phyloP scores from a whole-genome alignment of 2,329 filamentous ascomycete genomes.

The Xylariales sp. region DNA sequence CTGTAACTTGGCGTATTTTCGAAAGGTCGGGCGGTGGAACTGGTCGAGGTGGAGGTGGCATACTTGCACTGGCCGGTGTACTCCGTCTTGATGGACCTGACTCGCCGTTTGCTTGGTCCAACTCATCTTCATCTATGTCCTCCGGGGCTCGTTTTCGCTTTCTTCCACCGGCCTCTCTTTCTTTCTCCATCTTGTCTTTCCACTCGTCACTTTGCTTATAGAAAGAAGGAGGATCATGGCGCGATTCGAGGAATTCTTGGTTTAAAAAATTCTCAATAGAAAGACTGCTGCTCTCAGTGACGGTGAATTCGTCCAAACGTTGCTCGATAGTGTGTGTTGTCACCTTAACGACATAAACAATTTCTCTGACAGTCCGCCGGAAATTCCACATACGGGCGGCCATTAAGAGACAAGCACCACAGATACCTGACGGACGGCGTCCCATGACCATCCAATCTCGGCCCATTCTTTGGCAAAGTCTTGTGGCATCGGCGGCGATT shows the following conservation, averaged over 20 bases:
- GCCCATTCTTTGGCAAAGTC: constrained; percentile 92
- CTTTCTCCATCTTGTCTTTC: constrained; percentile 63
- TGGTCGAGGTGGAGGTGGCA: constrained; percentile 50
- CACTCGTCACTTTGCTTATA: constrained; percentile 73
- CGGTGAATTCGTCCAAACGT: constrained; percentile 90
- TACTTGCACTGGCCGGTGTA: constrained; percentile 43
- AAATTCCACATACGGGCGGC: constrained; percentile 99
- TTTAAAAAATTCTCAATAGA: constrained; percentile 88
- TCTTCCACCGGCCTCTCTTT: constrained; percentile 52
- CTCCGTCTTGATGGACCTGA: constrained; percentile 33
- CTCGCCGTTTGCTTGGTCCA: constrained; percentile 41
- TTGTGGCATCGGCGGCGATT: constrained; percentile 88
- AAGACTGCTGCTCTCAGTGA: constrained; percentile 84
- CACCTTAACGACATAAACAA: constrained; percentile 98
- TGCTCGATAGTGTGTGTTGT: constrained; percentile 93
- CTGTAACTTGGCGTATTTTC: constrained; percentile 46
- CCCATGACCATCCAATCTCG: constrained; percentile 98
- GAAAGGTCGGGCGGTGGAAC: constrained; percentile 48
- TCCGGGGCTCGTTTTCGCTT: constrained; percentile 59
- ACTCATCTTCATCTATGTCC: constrained; percentile 51
- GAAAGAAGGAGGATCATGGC: constrained; percentile 85
- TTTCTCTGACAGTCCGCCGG: constrained; percentile 88
- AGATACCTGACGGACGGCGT: constrained; percentile 91
- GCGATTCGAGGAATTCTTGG: constrained; percentile 76
- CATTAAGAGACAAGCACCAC: constrained; percentile 92